Conservation (phyloP, 2,329 filamentous ascomycete genomes). For the Fusarium sp. region DNA sequence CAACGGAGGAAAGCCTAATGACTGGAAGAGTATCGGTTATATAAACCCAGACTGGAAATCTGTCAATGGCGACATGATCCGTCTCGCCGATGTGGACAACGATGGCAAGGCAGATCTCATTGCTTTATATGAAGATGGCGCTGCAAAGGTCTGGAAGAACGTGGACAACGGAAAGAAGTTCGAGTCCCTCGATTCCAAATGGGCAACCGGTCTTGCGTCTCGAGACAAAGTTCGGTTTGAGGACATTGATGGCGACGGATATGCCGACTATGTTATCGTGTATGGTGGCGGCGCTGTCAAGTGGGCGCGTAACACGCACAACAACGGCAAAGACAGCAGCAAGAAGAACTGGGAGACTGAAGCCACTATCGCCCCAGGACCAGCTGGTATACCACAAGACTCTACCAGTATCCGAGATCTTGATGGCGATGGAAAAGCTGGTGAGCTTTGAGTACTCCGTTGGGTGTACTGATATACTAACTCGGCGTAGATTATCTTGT, state of each 20-base stretch:
- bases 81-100: constrained; percentile 20
- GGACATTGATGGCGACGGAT: constrained; percentile 25
- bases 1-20: constrained; percentile 6
- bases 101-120: constrained; percentile 20
- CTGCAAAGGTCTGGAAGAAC: constrained; percentile 30
- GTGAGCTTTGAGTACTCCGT: background rate
- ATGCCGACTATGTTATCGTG: constrained; percentile 25
- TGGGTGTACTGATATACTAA: background rate
- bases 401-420: background rate
- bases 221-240: constrained; percentile 8
- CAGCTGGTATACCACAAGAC: background rate
- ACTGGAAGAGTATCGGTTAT: constrained; percentile 10
- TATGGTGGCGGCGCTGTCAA: background rate
- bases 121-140: constrained; percentile 4
- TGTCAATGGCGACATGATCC: constrained; percentile 14
- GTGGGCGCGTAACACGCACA: background rate
- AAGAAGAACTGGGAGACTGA: constrained; percentile 21
- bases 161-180: constrained; percentile 8
- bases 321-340: constrained; percentile 7
- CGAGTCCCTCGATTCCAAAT: background rate
- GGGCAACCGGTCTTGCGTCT: constrained; percentile 11
- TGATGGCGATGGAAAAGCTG: background rate
- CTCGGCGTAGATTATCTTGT: constrained; percentile 20
- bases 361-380: background rate
- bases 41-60: constrained; percentile 12